A percentile compares a stretch with the other conserved stretches of the same genome.
phyloP scores from a whole-genome alignment of 208 protist genomes.

The Acanthamoeba triangularis region DNA sequence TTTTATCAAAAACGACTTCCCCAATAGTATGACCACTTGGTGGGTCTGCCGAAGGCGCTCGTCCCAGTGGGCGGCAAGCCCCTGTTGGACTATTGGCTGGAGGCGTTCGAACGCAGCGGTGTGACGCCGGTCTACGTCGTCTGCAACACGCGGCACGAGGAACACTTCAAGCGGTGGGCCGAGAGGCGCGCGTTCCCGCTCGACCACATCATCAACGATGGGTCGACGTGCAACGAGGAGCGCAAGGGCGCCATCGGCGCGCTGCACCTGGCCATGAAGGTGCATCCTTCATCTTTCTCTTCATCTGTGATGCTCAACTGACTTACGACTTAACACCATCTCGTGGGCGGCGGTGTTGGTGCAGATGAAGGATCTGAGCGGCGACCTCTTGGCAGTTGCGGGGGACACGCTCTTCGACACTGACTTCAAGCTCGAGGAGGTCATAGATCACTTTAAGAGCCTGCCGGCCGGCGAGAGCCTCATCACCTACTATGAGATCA shows the following conservation, averaged over 20 bases:
- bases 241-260: slow-evolving; percentile 42
- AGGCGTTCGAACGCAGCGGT: slow-evolving; percentile 19
- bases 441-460: slow-evolving; percentile 3
- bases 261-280: slow-evolving; percentile 22
- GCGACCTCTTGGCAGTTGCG: background rate
- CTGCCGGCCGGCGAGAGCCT: slow-evolving; percentile 38
- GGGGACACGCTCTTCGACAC: slow-evolving; percentile 57
- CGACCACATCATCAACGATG: slow-evolving; percentile 49
- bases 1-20: background rate
- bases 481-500: slow-evolving; percentile 63
- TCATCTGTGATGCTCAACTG: background rate
- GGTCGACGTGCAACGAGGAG: slow-evolving; percentile 17
- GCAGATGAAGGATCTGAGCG: background rate
- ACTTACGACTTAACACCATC: no score
- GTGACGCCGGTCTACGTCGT: slow-evolving; percentile 24
- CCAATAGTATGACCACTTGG: background rate
- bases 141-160: slow-evolving; percentile 5
- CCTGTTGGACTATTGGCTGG: slow-evolving; percentile 53
- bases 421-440: slow-evolving; percentile 35
- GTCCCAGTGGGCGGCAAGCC: slow-evolving; percentile 56
- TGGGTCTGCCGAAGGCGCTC: slow-evolving; percentile 37
- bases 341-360: background rate
- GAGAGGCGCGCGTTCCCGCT: background rate
- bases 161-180: slow-evolving; percentile 42
- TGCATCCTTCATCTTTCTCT: background rate